phyloP scores from a whole-genome alignment of 768 basidiomycete species.

The Trametes cubensis region DNA sequence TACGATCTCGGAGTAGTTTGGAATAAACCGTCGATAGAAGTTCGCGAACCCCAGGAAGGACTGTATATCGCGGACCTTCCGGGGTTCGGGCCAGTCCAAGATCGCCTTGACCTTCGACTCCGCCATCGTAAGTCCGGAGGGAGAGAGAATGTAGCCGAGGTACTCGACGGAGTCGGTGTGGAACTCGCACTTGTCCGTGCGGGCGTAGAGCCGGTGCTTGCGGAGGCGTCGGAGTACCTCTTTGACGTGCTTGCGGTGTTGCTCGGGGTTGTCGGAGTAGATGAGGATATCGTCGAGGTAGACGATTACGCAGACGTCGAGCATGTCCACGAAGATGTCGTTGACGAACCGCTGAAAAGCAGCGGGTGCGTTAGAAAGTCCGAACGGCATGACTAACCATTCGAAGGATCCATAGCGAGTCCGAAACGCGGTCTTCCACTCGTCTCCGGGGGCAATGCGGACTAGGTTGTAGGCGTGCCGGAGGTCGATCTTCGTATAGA shows the following conservation, averaged over 20 bases:
- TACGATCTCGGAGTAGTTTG: slow-evolving; percentile 37
- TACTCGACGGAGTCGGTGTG: neutral
- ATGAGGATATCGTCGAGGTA: slow-evolving; percentile 22
- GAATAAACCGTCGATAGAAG: slow-evolving; percentile 38
- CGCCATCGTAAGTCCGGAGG: neutral
- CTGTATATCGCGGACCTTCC: slow-evolving; percentile 33
- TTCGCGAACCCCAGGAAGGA: slow-evolving; percentile 37
- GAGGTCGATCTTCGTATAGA: slow-evolving; percentile 43
- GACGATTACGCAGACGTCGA: slow-evolving; percentile 12
- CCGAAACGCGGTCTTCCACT: slow-evolving; percentile 40
- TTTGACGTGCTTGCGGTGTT: slow-evolving; percentile 16
- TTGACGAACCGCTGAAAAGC: slow-evolving; percentile 33
- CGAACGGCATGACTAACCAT: slow-evolving; percentile 35
- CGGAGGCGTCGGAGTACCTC: neutral
- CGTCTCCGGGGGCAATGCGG: slow-evolving; percentile 34
- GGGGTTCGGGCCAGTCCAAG: slow-evolving; percentile 34
- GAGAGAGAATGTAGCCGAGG: neutral
- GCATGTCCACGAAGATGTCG: slow-evolving; percentile 21
- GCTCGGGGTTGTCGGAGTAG: slow-evolving; percentile 17
- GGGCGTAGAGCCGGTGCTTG: neutral
- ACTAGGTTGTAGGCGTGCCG: slow-evolving; percentile 43
- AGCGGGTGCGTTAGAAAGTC: slow-evolving; percentile 27
- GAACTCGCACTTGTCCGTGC: neutral
- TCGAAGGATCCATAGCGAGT: slow-evolving; percentile 38
- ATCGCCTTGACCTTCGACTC: neutral